These are phyloP conservation scores for Mortierella sp. DNA, from an alignment of 371 early-diverging fungal genomes.

Conservation along the genomic window DNA sequence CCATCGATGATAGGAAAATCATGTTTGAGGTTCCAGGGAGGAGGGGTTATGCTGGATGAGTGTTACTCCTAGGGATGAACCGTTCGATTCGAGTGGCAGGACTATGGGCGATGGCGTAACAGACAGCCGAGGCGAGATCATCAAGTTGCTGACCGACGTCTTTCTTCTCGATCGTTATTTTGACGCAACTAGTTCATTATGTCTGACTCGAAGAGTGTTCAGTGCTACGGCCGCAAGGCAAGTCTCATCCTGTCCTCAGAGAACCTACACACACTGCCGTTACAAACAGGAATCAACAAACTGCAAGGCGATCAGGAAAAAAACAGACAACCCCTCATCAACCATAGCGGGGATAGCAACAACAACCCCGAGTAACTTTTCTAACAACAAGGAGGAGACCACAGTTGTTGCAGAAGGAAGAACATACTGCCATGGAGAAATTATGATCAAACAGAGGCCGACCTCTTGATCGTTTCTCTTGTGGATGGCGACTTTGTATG, in stretches of 20 bases:
- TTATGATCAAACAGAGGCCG: constrained; percentile 7
- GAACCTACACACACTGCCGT: background rate
- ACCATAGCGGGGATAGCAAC: background rate
- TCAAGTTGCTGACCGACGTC: constrained; percentile 7
- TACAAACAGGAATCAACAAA: background rate
- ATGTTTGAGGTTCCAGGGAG: background rate
- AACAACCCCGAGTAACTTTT: background rate
- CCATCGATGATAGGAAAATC: constrained; percentile 6
- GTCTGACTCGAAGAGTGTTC: constrained; percentile 60
- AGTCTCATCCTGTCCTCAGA: constrained; percentile 23
- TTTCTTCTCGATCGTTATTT: background rate
- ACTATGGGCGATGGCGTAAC: background rate
- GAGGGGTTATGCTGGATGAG: background rate
- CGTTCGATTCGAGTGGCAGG: background rate
- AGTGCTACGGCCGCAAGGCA: constrained; percentile 62
- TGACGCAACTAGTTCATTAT: constrained; percentile 39
- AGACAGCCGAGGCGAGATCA: background rate
- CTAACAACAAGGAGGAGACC: background rate
- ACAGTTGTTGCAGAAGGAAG: background rate
- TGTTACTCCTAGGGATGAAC: background rate
- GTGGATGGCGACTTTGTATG: background rate
- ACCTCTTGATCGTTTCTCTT: background rate
- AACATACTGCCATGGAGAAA: constrained; percentile 4
- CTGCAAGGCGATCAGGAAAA: constrained; percentile 6
- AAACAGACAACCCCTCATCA: background rate